These are phyloP conservation scores for Russula compacta DNA, from an alignment of 768 basidiomycete species.

Conservation along the genomic window DNA sequence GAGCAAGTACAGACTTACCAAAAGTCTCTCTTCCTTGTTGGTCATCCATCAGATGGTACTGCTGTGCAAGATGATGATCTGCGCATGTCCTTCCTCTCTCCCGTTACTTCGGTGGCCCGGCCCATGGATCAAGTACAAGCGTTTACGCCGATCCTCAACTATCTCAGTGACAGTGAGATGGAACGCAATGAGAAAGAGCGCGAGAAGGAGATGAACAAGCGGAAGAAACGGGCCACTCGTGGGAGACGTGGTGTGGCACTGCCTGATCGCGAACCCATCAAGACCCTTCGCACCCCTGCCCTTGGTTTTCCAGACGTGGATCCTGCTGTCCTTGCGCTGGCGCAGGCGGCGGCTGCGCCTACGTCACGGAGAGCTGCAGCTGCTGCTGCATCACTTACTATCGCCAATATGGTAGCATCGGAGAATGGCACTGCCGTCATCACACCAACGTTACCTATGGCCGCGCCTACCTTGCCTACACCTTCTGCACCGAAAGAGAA, in stretches of 20 bases:
- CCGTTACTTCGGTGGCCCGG: slow-evolving; percentile 61
- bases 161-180: slow-evolving; percentile 82
- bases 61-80: slow-evolving; percentile 84
- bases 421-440: slow-evolving; percentile 68
- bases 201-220: slow-evolving; percentile 85
- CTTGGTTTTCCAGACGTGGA: slow-evolving; percentile 78
- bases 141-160: slow-evolving; percentile 85
- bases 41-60: slow-evolving; percentile 76
- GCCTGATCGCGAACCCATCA: slow-evolving; percentile 87
- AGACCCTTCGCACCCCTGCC: slow-evolving; percentile 86
- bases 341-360: slow-evolving; percentile 55
- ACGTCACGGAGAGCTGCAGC: slow-evolving; percentile 78
- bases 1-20: slow-evolving; percentile 91
- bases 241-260: slow-evolving; percentile 71
- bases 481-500: slow-evolving; percentile 48
- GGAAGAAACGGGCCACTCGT: slow-evolving; percentile 77
- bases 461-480: slow-evolving; percentile 28
- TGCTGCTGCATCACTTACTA: slow-evolving; percentile 72
- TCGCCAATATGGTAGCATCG: slow-evolving; percentile 86
- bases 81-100: slow-evolving; percentile 78
- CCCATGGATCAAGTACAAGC: slow-evolving; percentile 66
- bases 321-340: slow-evolving; percentile 57
- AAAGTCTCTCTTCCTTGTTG: slow-evolving; percentile 84
- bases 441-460: slow-evolving; percentile 37
- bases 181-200: slow-evolving; percentile 85